Base-by-base conservation (phyloP, 768 basidiomycete species). In the Neoboletus magnificus region DNA sequence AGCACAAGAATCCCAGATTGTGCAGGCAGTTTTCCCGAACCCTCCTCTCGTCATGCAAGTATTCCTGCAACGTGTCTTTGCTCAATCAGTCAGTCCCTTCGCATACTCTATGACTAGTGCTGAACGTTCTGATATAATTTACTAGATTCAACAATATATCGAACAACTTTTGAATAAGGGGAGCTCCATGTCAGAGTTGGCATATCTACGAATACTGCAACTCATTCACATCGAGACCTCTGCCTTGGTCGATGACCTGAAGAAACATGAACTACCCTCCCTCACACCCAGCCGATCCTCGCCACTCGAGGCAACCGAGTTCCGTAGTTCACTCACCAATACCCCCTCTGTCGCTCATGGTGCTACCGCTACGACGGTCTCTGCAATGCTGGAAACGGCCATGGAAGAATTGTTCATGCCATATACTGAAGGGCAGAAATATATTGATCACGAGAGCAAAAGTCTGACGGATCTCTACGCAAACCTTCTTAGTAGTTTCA, bases 11-110 rank as follows among this genome's bases (percentile, higher is more conserved):
- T 89, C 92, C 1, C 93, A 98, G 67, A 99, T 99, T 50, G 95
- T 99, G 29, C 95, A 97, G 70, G 96, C 94, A 4, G 97, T 99
- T 13, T 99, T 99, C 71, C 97, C 97, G 1, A 93, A 96, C 63
- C 96, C 97, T 10, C 84, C 89, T 18, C 83, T 92, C 16, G 97
- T 99, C 4, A 95, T 98, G 93, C 93, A 97, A 70, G 95, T 98
- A 16, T 98, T 99, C 72, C 70, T 99, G 40, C 97, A 98, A 66
- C 81, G 97, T 33, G 93, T 99, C 1, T 99, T 99, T 73, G 96
- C 95, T 2, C 97, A 98, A 77, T 92, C 93, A 45, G 94, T 95
- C 71, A 62, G 90, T 58, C 47, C 37, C 54, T 52, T 5, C 40
- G 13, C n/a, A 23, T 18, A n/a, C 23, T 25, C 52, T 41, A 44